Base-by-base conservation (phyloP, 2,329 filamentous ascomycete species). In the Metarhizium humberi region DNA sequence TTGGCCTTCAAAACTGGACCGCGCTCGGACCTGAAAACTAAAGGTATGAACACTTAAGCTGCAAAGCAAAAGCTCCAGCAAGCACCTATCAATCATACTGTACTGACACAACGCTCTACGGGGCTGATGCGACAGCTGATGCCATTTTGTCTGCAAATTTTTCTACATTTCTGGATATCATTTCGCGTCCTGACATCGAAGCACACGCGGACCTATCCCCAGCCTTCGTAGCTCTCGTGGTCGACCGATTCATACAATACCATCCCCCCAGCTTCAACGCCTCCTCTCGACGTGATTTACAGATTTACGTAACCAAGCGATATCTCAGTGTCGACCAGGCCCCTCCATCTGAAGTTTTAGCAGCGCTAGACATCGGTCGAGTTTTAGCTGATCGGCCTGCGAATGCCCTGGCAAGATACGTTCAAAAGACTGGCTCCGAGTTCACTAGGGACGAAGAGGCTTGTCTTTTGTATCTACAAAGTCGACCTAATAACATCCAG, bases 241-340 rank as follows among this genome's bases (percentile, higher is more conserved):
- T 96, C 69, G 90, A 96, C 69, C 88, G 90, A 62, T 88, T 95
- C 63, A 85, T 95, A 54, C 86, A 94, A 70, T 86, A 92, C 63
- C 90, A 92, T 52, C 90, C 91, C 34, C 88, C 88, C 30, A 90
- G 87, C 69, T 95, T 95, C 75, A 89, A 88, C 64, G 84, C 90
- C 54, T 79, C 85, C 53, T 85, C 82, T 56, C 84, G 88, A 65
- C 78, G 85, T 59, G 87, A 91, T 65, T 78, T 88, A 14, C 78
- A 80, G 56, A 78, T 82, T 66, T 87, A 85, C 60, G 78, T 86
- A 56, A 79, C 79, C 63, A 78, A 86, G 55, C 82, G 90, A 62
- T 95, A 89, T 69, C 77, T 83, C 47, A 78, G 77, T 56, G 72
- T 79, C 52, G 84, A 87, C 58, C 74, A 82, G 54, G 75, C 80